Evolutionary conservation across 2,329 filamentous ascomycete species (phyloP).

Genomic region (Volutella citrinella): DNA sequence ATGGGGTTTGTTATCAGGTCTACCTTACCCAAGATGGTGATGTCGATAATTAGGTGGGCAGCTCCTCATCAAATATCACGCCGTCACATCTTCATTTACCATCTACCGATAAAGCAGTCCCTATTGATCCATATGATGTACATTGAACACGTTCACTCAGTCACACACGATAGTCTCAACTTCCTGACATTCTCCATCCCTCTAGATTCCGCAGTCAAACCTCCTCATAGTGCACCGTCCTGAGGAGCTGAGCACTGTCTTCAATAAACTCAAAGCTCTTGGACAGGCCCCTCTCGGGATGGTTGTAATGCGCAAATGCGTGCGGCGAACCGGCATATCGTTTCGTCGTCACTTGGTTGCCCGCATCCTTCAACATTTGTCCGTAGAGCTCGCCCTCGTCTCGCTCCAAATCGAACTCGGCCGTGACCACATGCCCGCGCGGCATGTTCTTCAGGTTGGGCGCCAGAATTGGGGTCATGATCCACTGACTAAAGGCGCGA

Average conservation of each 20-base stretch:
- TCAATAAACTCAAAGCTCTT: constrained; percentile 27
- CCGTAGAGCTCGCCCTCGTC: constrained; percentile 31
- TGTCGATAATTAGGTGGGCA: too few relatives aligned
- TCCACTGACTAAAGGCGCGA: constrained; percentile 9
- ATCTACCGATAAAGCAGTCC: too few relatives aligned
- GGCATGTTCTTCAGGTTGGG: constrained; percentile 24
- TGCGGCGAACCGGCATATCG: constrained; percentile 27
- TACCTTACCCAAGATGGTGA: too few relatives aligned
- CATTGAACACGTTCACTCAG: too few relatives aligned
- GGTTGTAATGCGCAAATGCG: constrained; percentile 29
- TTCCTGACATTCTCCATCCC: too few relatives aligned
- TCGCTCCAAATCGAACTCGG: constrained; percentile 33
- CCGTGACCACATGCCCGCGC: constrained; percentile 30
- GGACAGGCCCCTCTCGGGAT: constrained; percentile 20
- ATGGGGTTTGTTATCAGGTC: too few relatives aligned
- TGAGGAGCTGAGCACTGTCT: constrained; percentile 16
- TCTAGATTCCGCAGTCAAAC: too few relatives aligned
- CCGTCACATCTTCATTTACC: too few relatives aligned
- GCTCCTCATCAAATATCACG: too few relatives aligned
- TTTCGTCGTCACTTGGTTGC: constrained; percentile 25
- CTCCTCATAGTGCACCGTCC: constrained; percentile 5
- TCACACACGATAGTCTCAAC: too few relatives aligned
- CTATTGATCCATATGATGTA: neutral
- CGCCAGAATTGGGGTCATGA: constrained; percentile 22
- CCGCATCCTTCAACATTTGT: constrained; percentile 16